Conservation (phyloP, 805 yeast species). For the Yamadazyma olivae region DNA sequence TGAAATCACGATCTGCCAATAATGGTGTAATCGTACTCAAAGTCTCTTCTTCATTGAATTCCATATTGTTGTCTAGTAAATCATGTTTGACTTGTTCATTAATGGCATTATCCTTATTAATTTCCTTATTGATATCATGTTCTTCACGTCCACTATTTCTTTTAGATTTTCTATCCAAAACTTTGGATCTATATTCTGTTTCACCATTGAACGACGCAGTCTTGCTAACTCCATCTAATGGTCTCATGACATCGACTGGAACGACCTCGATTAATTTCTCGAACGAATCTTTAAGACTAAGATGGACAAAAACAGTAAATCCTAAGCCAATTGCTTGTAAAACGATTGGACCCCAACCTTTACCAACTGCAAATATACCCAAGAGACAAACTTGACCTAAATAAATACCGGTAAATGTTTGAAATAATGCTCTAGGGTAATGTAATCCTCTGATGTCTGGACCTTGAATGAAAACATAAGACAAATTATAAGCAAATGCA, state of each 20-base stretch:
- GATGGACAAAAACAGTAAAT: conserved; percentile 66
- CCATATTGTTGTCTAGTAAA: conserved; percentile 11
- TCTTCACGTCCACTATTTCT: conserved; percentile 1
- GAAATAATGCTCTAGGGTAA: conserved; percentile 87
- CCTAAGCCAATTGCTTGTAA: conserved; percentile 65
- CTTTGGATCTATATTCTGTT: conserved; percentile 32
- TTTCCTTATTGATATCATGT: conserved; percentile 5
- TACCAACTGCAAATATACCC: conserved; percentile 85
- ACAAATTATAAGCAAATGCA: conserved; percentile 74
- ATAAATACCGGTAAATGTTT: conserved; percentile 84
- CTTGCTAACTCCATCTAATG: conserved; percentile 65
- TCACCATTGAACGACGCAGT: conserved; percentile 53
- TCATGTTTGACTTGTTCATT: conserved; percentile 20
- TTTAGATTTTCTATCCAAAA: conserved; percentile 17
- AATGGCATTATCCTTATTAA: conserved; percentile 17
- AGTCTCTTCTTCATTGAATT: conserved; percentile 11
- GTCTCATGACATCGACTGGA: conserved; percentile 73
- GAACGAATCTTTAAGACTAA: conserved; percentile 63
- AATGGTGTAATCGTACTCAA: conserved; percentile 46
- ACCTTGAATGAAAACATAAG: conserved; percentile 65
- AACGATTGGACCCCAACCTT: conserved; percentile 93
- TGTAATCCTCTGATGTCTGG: conserved; percentile 77
- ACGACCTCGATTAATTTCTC: conserved; percentile 54
- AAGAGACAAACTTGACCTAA: conserved; percentile 82
- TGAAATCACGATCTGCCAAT: conserved; percentile 64